Base-by-base conservation (phyloP, 2,329 filamentous ascomycete species). In the Tolypocladium capitatum region DNA sequence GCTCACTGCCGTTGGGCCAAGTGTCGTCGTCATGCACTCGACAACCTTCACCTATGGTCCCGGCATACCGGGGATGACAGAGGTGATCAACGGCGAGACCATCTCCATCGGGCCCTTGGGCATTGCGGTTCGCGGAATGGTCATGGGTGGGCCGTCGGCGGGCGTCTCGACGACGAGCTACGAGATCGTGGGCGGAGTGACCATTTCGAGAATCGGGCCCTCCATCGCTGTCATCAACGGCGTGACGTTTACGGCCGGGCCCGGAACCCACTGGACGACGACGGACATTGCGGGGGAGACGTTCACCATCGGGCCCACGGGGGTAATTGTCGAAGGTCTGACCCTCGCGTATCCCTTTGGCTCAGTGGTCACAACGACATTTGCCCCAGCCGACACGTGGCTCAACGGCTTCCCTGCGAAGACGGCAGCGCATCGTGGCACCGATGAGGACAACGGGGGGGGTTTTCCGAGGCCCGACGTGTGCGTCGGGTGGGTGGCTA, bases 111-210 rank as follows among this genome's bases (percentile, higher is more conserved):
- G 70, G 0, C 69, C 74, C 3, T 59, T 57, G 0, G 73, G 70
- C 20, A 56, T 76, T 6, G 53, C 64, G 2, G 56, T 71, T 2
- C 66, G 62, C 52, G 64, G 65, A 30, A 63, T 60, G 30, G 70
- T 67, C 0, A 48, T 76, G 0, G 73, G 73, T 18, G 74, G 73
- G 0, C 52, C 58, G 3, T 49, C 55, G 1, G 72, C 68, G 14
- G 52, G 55, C 3, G 45, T 58, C 1, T 60, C 57, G 1, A 63
- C 63, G 13, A 72, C 68, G 1, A 60, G 63, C 2, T 70, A 66
- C 55, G 70, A 69, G 40, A 68, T 76, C 48, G 67, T 74, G 9
- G 75, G 74, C 46, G 75, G 75, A 11, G 73, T 68, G 16, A 76
- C 74, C 3, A 63, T 78, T 46, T 74, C 72, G 16, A 67, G 72